A percentile compares a stretch with the other conserved stretches of the same genome.
Evolutionary conservation across 2,329 filamentous ascomycete species (phyloP).

Genomic region (Alternaria brassicicola): DNA sequence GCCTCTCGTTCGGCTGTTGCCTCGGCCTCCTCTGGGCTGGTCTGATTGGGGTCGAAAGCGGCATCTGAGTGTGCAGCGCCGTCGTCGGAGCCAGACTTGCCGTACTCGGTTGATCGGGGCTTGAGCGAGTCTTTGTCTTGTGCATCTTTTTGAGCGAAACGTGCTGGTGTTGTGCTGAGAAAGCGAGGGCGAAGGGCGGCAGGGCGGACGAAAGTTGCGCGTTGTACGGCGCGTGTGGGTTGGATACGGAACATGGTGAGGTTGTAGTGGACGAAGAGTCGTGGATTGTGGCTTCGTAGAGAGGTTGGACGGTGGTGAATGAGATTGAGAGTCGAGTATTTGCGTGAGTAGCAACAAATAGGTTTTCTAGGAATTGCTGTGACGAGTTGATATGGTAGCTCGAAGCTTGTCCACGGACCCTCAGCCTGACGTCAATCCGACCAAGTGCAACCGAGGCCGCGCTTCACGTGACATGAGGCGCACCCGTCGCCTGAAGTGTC

Average conservation of each 20-base stretch:
- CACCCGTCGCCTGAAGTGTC: neutral
- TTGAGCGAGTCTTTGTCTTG: slow-evolving; percentile 65
- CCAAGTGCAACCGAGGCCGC: neutral
- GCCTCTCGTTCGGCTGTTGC: slow-evolving; percentile 46
- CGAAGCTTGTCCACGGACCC: slow-evolving; percentile 4
- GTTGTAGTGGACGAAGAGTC: accelerated
- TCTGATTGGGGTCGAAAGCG: slow-evolving; percentile 73
- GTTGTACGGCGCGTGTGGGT: slow-evolving; percentile 28
- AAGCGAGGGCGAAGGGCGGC: slow-evolving; percentile 23
- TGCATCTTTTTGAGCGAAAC: slow-evolving; percentile 50
- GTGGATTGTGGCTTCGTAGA: neutral
- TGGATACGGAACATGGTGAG: slow-evolving; percentile 37
- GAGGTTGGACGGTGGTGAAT: neutral
- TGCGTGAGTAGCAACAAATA: slow-evolving; percentile 4
- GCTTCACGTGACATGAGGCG: neutral
- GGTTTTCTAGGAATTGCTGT: neutral
- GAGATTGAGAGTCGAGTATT: neutral
- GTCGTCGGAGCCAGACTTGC: slow-evolving; percentile 69
- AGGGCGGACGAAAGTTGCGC: slow-evolving; percentile 19
- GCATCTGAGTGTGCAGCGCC: slow-evolving; percentile 62
- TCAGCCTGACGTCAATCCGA: slow-evolving; percentile 6
- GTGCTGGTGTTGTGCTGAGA: slow-evolving; percentile 29
- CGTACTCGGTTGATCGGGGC: slow-evolving; percentile 69
- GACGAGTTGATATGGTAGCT: slow-evolving; percentile 16
- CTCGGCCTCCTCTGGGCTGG: slow-evolving; percentile 68